A percentile compares a stretch with the other conserved stretches of the same genome.
phyloP scores from a whole-genome alignment of 2,329 filamentous ascomycete genomes.

The Gremmenia infestans region DNA sequence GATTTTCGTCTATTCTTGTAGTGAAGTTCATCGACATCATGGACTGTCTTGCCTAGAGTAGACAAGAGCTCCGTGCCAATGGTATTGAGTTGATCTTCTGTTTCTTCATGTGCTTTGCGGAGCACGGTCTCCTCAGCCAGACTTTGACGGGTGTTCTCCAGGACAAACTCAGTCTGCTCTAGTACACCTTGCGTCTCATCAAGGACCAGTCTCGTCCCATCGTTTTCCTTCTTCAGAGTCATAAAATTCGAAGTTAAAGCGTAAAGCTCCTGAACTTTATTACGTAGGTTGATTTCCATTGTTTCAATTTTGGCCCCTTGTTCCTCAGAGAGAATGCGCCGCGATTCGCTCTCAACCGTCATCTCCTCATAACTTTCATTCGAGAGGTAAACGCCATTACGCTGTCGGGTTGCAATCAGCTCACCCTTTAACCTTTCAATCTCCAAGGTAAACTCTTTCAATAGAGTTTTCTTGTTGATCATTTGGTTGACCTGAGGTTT shows the following conservation, averaged over 20 bases:
- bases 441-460: constrained; percentile 84
- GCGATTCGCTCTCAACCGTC: constrained; percentile 85
- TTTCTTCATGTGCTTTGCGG: constrained; percentile 78
- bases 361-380: constrained; percentile 88
- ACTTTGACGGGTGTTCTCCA: constrained; percentile 69
- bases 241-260: constrained; percentile 82
- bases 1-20: constrained; percentile 84
- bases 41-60: constrained; percentile 71
- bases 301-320: constrained; percentile 89
- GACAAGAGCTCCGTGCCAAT: constrained; percentile 73
- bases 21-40: constrained; percentile 75
- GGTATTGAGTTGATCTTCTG: constrained; percentile 69
- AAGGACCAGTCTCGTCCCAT: constrained; percentile 65
- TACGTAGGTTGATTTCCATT: constrained; percentile 82
- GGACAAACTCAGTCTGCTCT: constrained; percentile 80
- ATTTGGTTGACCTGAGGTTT: constrained; percentile 93
- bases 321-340: constrained; percentile 86
- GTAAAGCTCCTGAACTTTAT: constrained; percentile 92
- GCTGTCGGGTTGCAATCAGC: constrained; percentile 83
- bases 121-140: constrained; percentile 76
- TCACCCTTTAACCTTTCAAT: constrained; percentile 95
- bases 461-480: constrained; percentile 86
- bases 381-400: constrained; percentile 91
- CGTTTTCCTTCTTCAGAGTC: constrained; percentile 83
- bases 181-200: constrained; percentile 77